Base-by-base conservation (phyloP, 1,139 yeast species). In the Kodamaea suecica region DNA sequence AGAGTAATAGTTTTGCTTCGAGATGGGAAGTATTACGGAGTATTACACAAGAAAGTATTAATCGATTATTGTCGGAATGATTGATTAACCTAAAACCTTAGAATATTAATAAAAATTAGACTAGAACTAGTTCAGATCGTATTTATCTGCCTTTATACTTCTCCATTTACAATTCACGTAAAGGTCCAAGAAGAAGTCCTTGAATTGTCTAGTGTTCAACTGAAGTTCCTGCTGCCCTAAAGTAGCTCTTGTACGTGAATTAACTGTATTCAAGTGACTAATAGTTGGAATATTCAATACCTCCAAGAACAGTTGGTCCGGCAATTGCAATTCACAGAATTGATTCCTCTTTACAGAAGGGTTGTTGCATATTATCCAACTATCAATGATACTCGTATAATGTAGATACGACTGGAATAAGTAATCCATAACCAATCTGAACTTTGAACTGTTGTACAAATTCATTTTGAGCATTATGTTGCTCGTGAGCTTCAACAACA, bases 21-120 rank as follows among this genome's bases (percentile, higher is more conserved):
- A 34, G 61, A 71, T 25, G 82, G 81, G 8, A 54, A 57, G 39
- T 77, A 68, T 49, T 64, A 66, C 40, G 82, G 82, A 1, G 63
- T 76, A 3, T 55, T 78, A 43, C 81, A 78, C 49, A 76, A 76
- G 48, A 78, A 78, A 53, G 66, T 66, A 31, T 70, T 76, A 45
- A 70, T 77, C 36, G 80, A 76, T 39, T 73, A 54, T 43, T 53
- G 63, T 37, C 50, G 70, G 38, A 48, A 58, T 7, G 34, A 31
- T 10, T n/a, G n/a, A n/a, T n/a, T n/a, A n/a, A n/a, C n/a, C n/a
- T n/a, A n/a, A n/a, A n/a, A n/a, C n/a, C n/a, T n/a, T n/a, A n/a
- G n/a, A n/a, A n/a, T n/a, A n/a, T n/a, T n/a, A n/a, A n/a, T n/a
- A n/a, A n/a, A n/a, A n/a, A n/a, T n/a, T n/a, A n/a, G n/a, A n/a